Evolutionary conservation across 495 filamentous ascomycete genomes (phyloP).

Genomic region (Talaromyces ruber): DNA sequence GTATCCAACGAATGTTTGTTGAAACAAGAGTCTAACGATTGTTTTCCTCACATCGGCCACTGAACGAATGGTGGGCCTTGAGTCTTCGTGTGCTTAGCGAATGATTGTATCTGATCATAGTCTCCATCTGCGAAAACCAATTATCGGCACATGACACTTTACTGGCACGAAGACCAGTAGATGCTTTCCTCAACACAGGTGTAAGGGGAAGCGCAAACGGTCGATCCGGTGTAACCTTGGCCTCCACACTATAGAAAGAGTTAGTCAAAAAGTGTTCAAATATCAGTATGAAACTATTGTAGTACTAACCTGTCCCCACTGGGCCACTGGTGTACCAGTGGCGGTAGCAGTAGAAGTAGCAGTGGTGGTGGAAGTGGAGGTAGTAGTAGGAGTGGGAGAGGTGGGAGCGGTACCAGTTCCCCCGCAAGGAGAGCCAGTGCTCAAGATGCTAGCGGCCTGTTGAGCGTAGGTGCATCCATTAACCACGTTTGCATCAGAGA

Average conservation of each 20-base stretch:
- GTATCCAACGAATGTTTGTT: not conserved
- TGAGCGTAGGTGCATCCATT: slow-evolving; percentile 35
- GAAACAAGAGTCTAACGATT: not conserved
- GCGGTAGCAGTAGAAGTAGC: not conserved
- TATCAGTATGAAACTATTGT: not conserved
- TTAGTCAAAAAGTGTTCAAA: not conserved
- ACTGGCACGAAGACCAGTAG: slow-evolving; percentile 6
- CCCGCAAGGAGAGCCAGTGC: slow-evolving; percentile 5
- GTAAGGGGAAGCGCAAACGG: slow-evolving; percentile 6
- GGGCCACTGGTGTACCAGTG: slow-evolving; percentile 5
- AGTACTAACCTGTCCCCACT: slow-evolving; percentile 6
- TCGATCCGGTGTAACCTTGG: slow-evolving; percentile 3
- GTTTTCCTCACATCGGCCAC: not conserved
- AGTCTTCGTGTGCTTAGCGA: not conserved
- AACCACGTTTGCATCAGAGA: slow-evolving; percentile 31
- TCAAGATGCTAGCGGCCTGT: slow-evolving; percentile 24
- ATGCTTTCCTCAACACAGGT: slow-evolving; percentile 1
- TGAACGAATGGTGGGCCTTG: not conserved
- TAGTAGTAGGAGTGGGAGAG: not conserved
- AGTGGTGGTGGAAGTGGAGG: not conserved
- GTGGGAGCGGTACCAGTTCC: not conserved
- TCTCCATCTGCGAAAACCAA: not conserved
- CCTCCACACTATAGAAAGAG: slow-evolving; percentile 2
- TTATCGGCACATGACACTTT: not conserved
- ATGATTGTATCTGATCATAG: not conserved